Conservation (phyloP, 2,329 filamentous ascomycete species). For the Nothopassalora personata region DNA sequence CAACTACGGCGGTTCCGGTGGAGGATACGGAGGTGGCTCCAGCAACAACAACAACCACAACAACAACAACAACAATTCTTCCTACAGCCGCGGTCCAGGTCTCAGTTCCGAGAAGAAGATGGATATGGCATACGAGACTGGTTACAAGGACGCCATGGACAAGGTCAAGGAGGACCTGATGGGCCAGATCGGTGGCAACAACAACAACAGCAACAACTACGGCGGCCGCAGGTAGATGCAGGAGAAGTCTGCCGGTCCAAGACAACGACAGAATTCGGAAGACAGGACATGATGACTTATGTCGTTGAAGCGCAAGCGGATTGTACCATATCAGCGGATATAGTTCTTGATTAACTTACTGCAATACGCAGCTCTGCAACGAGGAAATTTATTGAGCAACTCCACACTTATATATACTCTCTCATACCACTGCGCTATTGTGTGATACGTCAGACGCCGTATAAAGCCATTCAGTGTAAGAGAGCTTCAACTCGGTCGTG, state of each 20-base stretch:
- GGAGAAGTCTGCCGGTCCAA: background rate
- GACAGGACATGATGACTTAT: background rate
- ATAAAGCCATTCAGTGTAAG: too few species aligned
- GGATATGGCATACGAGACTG: conserved; percentile 22
- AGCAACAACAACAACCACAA: background rate
- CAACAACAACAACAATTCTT: background rate
- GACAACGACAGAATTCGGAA: background rate
- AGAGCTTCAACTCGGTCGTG: too few species aligned
- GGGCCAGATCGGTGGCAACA: conserved; percentile 13
- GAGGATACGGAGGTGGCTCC: background rate
- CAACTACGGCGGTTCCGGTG: conserved; percentile 1
- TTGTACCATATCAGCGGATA: background rate
- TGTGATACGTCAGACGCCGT: too few species aligned
- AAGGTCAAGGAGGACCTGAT: conserved; percentile 22
- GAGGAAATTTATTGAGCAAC: too few species aligned
- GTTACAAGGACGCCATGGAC: conserved; percentile 23
- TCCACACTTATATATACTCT: too few species aligned
- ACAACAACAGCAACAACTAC: background rate
- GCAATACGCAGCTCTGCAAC: too few species aligned
- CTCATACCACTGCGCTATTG: too few species aligned
- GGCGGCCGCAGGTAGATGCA: background rate
- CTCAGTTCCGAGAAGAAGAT: conserved; percentile 21
- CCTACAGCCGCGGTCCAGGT: conserved; percentile 1
- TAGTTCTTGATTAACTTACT: background rate
- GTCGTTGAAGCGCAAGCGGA: background rate